Evolutionary conservation across 139 green algal species (phyloP), one percentile per base, ranked within the genome.

Genomic region (Parachlorella kessleri): DNA sequence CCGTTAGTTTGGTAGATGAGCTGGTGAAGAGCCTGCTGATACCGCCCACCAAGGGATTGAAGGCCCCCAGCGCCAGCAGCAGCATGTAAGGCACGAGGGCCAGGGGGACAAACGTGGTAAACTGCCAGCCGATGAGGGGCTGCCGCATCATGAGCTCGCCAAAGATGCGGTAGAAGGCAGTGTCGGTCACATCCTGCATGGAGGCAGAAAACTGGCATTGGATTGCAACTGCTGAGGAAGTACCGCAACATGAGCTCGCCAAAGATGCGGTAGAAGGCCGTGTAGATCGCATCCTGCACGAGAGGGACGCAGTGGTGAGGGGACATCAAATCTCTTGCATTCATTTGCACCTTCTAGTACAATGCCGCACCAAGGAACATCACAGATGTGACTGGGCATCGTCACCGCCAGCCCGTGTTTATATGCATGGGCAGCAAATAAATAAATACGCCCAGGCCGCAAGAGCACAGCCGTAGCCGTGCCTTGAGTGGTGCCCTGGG

Each of bases 21-120:
- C n/a, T n/a, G n/a, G n/a, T 89, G 78, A 90, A 89, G 30, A 83
- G 54, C 35, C 76, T 79, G 37, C 81, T 81, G 24, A 75, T 40
- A 3, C n/a, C 32, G 24, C 64, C 24, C 23, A 80, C 42, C 33
- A 67, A 30, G 18, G 37, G 40, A 40, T 68, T 80, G 65, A 32
- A 72, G 30, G 55, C 54, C 18, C 18, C 72, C 18, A 53, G 36
- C 55, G 39, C n/a, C 67, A 88, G 64, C 37, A 90, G 70, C 66
- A 89, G 42, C 18, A 89, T 85, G 67, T 90, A 91, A 3, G 87
- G 87, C 4, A 90, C 73, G 63, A 93, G 80, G 36, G 84, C 48
- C 1, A 81, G 41, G 48, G 89, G 89, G n/a, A 81, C 40, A 53
- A 86, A 93, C 18, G 87, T 89, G 21, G 83, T 89, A 66, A 93